Evolutionary conservation across 2,329 filamentous ascomycete species (phyloP), one percentile per base, ranked within the genome.

Genomic region (Clonostachys rhizophaga): DNA sequence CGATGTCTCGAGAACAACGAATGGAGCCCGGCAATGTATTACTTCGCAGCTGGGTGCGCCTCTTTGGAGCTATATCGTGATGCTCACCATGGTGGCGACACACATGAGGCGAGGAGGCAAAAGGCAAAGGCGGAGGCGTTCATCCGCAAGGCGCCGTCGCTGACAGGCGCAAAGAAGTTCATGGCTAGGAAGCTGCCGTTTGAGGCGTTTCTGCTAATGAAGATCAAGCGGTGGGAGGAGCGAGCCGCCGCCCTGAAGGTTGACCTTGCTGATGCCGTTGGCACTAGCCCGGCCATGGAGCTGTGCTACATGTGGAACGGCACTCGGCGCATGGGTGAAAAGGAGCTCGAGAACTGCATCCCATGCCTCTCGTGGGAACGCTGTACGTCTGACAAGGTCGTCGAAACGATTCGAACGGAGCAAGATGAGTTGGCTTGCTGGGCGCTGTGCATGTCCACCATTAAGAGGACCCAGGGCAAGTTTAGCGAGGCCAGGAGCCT

Each of bases 261-360:
- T 34, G 79, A 85, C 43, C 72, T 96, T 5, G 78, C 87, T 2
- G 92, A 97, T 55, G 91, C 87, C 0, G 75, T 95, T 9, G 91
- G 91, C 0, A 76, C 89, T 4, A 87, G 84, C 50, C 94, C 94
- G 0, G 73, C 89, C 1, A 81, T 91, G 58, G 94, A 97, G 70
- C 95, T 97, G 87, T 84, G 87, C 12, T 95, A 92, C 63, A 83
- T 97, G 57, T 97, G 91, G 91, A 91, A 89, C 59, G 92, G 91
- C 1, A 83, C 82, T 56, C 92, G 89, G 66, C 83, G 90, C 47
- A 95, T 96, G 89, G 72, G 78, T 3, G 57, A 68, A 1, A 68
- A 69, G 0, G 79, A 92, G 50, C 71, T 96, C 13, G 71, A 86
- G 43, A 68, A 73, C 40, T 88, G 83, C 0, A 62, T 89, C 36